A percentile compares a stretch with the other conserved stretches of the same genome.
These are phyloP conservation scores for Datisca glomerata DNA, from an alignment of 306 rosid species.

Conservation along the genomic window DNA sequence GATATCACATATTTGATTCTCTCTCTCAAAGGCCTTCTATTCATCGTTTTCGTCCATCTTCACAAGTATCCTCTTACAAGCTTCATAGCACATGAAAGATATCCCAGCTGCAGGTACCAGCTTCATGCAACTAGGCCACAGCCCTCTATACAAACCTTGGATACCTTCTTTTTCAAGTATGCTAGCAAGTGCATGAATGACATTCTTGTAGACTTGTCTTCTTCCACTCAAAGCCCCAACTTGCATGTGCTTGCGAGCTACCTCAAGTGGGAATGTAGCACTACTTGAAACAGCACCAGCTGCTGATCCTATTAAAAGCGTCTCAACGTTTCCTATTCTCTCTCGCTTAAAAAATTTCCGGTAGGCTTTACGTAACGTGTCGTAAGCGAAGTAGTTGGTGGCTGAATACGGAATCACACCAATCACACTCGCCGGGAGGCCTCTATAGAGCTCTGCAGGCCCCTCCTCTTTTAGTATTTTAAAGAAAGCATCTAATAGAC, in stretches of 20 bases:
- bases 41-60: conserved; percentile 31
- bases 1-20: too few relatives aligned
- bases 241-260: conserved; percentile 98
- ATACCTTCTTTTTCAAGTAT: conserved; percentile 78
- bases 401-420: conserved; percentile 94
- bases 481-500: conserved; percentile 73
- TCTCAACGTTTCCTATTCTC: conserved; percentile 82
- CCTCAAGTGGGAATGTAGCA: conserved; percentile 95
- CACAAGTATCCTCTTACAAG: conserved; percentile 76
- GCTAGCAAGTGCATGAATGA: conserved; percentile 73
- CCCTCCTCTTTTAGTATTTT: conserved; percentile 81
- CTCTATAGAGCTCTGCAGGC: conserved; percentile 75
- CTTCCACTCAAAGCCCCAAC: conserved; percentile 84
- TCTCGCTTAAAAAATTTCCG: conserved; percentile 59
- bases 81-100: conserved; percentile 96
- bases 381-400: conserved; percentile 80
- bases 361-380: conserved; percentile 66
- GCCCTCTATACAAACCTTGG: conserved; percentile 68
- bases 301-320: conserved; percentile 86
- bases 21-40: not conserved
- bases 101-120: conserved; percentile 93
- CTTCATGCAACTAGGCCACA: conserved; percentile 95
- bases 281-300: conserved; percentile 91
- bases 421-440: conserved; percentile 81
- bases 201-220: conserved; percentile 62